Evolutionary conservation across 2,329 filamentous ascomycete genomes (phyloP).

Genomic region (Pseudogymnoascus sp.): DNA sequence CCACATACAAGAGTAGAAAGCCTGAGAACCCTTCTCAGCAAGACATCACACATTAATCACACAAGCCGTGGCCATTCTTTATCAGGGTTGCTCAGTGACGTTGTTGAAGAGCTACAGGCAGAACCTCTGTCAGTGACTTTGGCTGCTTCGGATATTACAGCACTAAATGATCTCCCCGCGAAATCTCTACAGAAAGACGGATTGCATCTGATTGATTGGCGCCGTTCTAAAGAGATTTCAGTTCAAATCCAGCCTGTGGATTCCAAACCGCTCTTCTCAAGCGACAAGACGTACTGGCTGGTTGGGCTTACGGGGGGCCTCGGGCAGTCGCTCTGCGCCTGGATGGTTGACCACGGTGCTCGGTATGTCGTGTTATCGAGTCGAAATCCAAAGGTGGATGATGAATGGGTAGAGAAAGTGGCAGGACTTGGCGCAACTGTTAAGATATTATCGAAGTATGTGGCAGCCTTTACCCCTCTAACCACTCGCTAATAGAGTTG

Average conservation of each 20-base stretch:
- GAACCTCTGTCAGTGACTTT: neutral
- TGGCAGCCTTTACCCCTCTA: neutral
- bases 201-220: conserved; percentile 1
- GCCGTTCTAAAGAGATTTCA: neutral
- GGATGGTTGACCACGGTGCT: conserved; percentile 34
- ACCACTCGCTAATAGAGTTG: neutral
- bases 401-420: conserved; percentile 22
- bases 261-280: conserved; percentile 9
- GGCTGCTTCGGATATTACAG: neutral
- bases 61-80: neutral
- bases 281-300: conserved; percentile 27
- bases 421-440: conserved; percentile 13
- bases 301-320: conserved; percentile 25
- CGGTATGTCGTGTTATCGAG: conserved; percentile 33
- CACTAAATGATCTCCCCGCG: neutral
- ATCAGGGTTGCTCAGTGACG: neutral
- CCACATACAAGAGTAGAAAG: neutral
- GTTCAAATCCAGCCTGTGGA: conserved; percentile 1
- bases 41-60: neutral
- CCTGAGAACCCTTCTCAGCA: neutral
- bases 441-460: conserved; percentile 20
- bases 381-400: conserved; percentile 30
- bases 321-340: conserved; percentile 32
- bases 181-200: neutral
- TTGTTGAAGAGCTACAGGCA: neutral